A percentile compares a stretch with the other conserved stretches of the same genome.
These are phyloP conservation scores for Neurospora sublineolata DNA, from an alignment of 495 filamentous ascomycete genomes.

Conservation along the genomic window DNA sequence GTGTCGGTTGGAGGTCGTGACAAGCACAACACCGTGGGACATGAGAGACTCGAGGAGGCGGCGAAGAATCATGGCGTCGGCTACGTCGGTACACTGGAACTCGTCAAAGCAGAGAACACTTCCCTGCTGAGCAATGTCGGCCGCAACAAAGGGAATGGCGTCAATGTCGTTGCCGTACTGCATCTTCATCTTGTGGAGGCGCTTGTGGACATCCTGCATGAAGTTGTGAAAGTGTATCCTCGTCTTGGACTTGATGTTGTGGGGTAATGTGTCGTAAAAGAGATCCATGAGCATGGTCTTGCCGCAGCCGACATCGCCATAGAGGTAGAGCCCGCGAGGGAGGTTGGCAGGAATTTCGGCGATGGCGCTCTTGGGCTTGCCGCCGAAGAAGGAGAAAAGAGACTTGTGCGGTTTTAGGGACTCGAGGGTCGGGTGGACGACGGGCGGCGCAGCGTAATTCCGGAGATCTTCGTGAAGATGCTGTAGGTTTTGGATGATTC, in stretches of 20 bases:
- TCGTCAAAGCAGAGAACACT: conserved; percentile 95
- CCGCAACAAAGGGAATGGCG: conserved; percentile 82
- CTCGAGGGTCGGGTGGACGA: conserved; percentile 67
- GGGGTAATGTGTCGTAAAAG: conserved; percentile 87
- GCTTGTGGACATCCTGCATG: conserved; percentile 96
- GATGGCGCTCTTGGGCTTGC: conserved; percentile 20
- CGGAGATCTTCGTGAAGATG: conserved; percentile 76
- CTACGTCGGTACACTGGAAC: conserved; percentile 97
- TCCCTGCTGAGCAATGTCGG: conserved; percentile 74
- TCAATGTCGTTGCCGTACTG: conserved; percentile 82
- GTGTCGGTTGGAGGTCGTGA: conserved; percentile 95
- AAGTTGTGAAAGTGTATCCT: conserved; percentile 98
- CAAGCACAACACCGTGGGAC: conserved; percentile 89
- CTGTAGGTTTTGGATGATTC: conserved; percentile 79
- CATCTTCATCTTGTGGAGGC: conserved; percentile 83
- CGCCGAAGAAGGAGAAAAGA: conserved; percentile 59
- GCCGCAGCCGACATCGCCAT: conserved; percentile 91
- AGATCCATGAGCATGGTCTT: conserved; percentile 99
- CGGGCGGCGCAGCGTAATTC: conserved; percentile 57
- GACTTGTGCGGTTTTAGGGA: conserved; percentile 54
- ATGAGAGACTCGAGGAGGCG: conserved; percentile 82
- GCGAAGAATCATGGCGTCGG: conserved; percentile 94
- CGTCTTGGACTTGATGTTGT: conserved; percentile 72
- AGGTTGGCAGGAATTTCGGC: conserved; percentile 56
- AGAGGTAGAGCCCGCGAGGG: conserved; percentile 87